Base-by-base conservation (phyloP, 805 yeast genomes). In the Schwanniomyces vanrijiae region DNA sequence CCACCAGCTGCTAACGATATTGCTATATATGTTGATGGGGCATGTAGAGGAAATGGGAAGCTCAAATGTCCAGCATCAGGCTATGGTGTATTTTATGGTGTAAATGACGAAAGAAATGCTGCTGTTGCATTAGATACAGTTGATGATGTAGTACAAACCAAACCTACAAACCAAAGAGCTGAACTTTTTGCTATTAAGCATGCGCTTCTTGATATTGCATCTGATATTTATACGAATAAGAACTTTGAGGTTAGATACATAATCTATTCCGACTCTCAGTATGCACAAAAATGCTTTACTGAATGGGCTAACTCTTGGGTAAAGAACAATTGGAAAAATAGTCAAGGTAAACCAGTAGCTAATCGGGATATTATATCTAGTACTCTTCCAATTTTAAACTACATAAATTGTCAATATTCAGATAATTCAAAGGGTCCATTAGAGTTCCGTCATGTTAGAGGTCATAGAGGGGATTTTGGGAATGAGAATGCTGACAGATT, bases 101-200 rank as follows among this genome's bases (percentile, higher is more conserved):
- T 54, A 0, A 57, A 63, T 29, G 86, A 83, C 55, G 48, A 73
- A 2, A 63, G 86, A 39, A 87, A 86, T 60, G 66, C 73, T 8
- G 71, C 84, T 0, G 80, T 72, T 4, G 80, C 84, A 0, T 68
- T 89, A 21, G 58, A 57, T 3, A 48, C 44, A 8, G 62, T 62
- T 22, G 64, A 63, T 29, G 45, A 52, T 37, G 51, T 56, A 7
- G 19, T 49, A 1, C 41, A 24, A 7, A 50, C 37, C 10, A 51
- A 37, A 29, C 90, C 84, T 28, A 88, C 96, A 1, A 90, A 90
- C 55, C 90, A 88, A 53, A 67, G 88, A 35, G 94, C 96, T 1
- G 97, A 91, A 64, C 75, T 90, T 9, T 62, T 69, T 11, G 97
- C 96, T 0, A 74, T 87, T 16, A 59, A 66, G 4, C 71, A 71